These are phyloP conservation scores for cucumber (Cucumis sativus) DNA, from an alignment of 306 rosid genomes.

Conservation along the genomic window DNA sequence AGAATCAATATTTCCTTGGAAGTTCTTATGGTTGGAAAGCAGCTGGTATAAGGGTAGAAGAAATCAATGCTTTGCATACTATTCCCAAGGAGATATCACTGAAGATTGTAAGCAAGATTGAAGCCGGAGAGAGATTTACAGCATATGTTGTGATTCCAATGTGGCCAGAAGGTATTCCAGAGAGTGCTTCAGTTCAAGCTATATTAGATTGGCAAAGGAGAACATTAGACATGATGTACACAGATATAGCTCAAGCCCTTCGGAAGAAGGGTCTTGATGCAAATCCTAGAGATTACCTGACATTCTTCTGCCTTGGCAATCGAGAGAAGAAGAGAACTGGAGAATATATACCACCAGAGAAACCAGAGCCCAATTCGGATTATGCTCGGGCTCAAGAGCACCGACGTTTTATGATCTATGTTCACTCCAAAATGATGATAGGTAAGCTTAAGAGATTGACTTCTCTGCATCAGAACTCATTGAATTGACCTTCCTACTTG, in stretches of 20 bases:
- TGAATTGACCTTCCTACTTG: background rate
- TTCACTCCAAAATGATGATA: conserved; percentile 97
- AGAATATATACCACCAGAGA: conserved; percentile 39
- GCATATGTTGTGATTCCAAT: conserved; percentile 73
- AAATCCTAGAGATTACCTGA: conserved; percentile 46
- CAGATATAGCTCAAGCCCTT: conserved; percentile 51
- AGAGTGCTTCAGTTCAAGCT: conserved; percentile 71
- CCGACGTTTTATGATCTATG: conserved; percentile 83
- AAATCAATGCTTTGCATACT: conserved; percentile 62
- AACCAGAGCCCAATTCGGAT: conserved; percentile 46
- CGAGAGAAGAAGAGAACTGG: conserved; percentile 16
- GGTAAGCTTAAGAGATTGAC: conserved; percentile 25
- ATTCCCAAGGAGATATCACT: conserved; percentile 69
- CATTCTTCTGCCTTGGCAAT: conserved; percentile 83
- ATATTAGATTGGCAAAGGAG: conserved; percentile 80
- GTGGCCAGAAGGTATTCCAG: conserved; percentile 95
- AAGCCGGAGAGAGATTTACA: conserved; percentile 54
- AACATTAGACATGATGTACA: conserved; percentile 83
- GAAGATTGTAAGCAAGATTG: conserved; percentile 81
- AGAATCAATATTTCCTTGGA: conserved; percentile 81
- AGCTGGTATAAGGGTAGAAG: conserved; percentile 36
- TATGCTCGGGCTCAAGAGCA: conserved; percentile 46
- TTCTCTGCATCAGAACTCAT: background rate
- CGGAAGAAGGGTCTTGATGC: conserved; percentile 25
- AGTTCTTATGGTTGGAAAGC: conserved; percentile 75